Evolutionary conservation across 2,329 filamentous ascomycete genomes (phyloP).

Genomic region (Ceratocystiopsis sp.): DNA sequence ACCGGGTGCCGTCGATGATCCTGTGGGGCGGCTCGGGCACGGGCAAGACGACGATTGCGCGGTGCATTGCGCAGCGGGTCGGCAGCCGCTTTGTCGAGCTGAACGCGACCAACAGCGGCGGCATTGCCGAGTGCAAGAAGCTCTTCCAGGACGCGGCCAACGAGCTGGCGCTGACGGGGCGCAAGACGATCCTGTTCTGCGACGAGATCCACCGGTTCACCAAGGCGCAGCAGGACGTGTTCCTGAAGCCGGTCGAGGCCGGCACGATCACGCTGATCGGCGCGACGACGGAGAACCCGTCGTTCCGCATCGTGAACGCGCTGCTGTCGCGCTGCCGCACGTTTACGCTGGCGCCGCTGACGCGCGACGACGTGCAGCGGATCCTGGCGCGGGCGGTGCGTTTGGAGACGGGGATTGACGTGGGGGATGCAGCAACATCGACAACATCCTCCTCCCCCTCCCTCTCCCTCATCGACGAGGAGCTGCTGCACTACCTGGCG

Average conservation of each 20-base stretch:
- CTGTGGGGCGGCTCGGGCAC: constrained; percentile 74
- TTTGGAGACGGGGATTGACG: constrained; percentile 25
- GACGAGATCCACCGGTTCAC: constrained; percentile 91
- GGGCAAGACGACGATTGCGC: constrained; percentile 81
- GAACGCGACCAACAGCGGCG: constrained; percentile 79
- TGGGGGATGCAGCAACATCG: neutral
- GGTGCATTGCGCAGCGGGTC: constrained; percentile 70
- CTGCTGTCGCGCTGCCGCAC: constrained; percentile 79
- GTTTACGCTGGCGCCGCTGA: constrained; percentile 67
- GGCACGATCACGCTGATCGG: constrained; percentile 85
- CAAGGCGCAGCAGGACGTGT: constrained; percentile 88
- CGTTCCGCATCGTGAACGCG: constrained; percentile 79
- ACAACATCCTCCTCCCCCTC: constrained; percentile 6
- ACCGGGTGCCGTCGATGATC: constrained; percentile 85
- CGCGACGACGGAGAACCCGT: constrained; percentile 93
- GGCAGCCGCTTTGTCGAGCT: constrained; percentile 86
- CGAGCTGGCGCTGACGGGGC: constrained; percentile 64
- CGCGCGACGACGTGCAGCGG: constrained; percentile 48
- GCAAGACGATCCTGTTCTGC: constrained; percentile 92
- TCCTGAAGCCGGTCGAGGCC: constrained; percentile 78
- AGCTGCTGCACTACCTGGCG: constrained; percentile 66
- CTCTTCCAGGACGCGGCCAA: constrained; percentile 71
- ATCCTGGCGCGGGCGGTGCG: constrained; percentile 65
- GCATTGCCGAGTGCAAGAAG: constrained; percentile 82
- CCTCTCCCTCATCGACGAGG: constrained; percentile 49